Evolutionary conservation across 1,284 basidiomycete species (phyloP), one percentile per base, ranked within the genome.

Genomic region (Wolfiporia cocos): DNA sequence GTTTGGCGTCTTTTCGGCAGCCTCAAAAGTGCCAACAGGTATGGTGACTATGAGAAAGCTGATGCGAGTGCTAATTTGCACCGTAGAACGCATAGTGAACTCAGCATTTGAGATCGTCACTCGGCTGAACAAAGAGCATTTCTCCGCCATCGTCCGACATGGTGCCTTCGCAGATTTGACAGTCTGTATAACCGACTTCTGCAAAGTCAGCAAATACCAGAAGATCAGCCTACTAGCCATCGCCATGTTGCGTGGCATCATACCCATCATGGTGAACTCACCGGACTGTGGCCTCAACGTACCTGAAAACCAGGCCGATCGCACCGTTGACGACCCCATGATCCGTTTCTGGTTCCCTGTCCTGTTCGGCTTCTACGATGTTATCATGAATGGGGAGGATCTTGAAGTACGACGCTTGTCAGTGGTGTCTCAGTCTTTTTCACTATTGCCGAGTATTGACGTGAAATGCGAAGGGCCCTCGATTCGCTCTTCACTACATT

Each of bases 321-420:
- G 65, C 29, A 62, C 68, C 3, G 67, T 68, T 43, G 86, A 91
- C 52, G 91, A 93, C 55, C 78, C 79, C 7, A 93, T 93, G 86
- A 84, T 95, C 65, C 86, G 83, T 57, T 98, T 86, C 66, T 99
- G 96, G 96, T 94, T 92, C 69, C 96, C 96, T 0, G 83, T 94
- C 3, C 71, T 99, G 15, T 96, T 99, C 60, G 86, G 89, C 18
- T 98, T 98, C 69, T 98, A 96, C 67, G 96, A 99, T 63, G 94
- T 99, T 48, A 95, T 99, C 62, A 99, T 99, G 96, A 99, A 97
- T 48, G 96, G 93, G 12, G 97, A 99, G 65, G 96, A 99, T 60
- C 71, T 99, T 30, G 96, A 99, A 76, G 94, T 99, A 44, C 81
- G 97, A 49, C 79, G 92, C 60, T 65, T 93, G 93, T 95, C 60